Evolutionary conservation across 306 rosid species (phyloP), one percentile per base, ranked within the genome.

Genomic region (Corylus avellana): DNA sequence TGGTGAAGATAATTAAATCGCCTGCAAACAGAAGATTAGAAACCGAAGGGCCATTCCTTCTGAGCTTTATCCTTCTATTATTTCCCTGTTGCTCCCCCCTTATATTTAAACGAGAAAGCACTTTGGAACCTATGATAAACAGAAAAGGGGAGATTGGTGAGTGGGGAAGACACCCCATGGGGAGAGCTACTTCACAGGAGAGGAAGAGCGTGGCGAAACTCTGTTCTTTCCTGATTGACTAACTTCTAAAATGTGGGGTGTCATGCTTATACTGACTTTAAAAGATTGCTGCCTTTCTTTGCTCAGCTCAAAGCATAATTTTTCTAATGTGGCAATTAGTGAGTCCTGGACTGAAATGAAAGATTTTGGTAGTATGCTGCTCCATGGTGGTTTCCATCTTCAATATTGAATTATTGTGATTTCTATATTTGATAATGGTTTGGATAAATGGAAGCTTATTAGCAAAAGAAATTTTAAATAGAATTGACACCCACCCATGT

Each of bases 361-460:
- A 12, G 47, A 7, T 37, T 64, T 3, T 64, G 48, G 37, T 64
- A 3, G 18, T 35, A 16, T 64, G 22, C 22, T 64, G 22, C 22
- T 35, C 12, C 47, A 16, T 64, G 10, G 70, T 35, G n/a, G 11
- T 35, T 64, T 64, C 35, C 14, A 12, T 58, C 66, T 22, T 22
- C 66, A 58, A 25, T 64, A 64, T 35, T 35, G 46, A 64, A 17
- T 64, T 64, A 35, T 35, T 17, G 4, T 14, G 12, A 7, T 37
- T 64, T 64, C 5, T 1, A 2, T 32, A 64, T 64, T 37, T 32
- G 46, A 64, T 37, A 64, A 13, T 64, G 70, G 48, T 32, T 64
- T 64, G 70, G n/a, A 64, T 35, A 32, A 64, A 32, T 62, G 69
- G 69, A 62, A 62, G 44, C 44, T 27, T 62, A 27, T 62, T 62